Evolutionary conservation across 2,329 filamentous ascomycete genomes (phyloP), one percentile per base, ranked within the genome.

Genomic region (Aspergillus tamarii): DNA sequence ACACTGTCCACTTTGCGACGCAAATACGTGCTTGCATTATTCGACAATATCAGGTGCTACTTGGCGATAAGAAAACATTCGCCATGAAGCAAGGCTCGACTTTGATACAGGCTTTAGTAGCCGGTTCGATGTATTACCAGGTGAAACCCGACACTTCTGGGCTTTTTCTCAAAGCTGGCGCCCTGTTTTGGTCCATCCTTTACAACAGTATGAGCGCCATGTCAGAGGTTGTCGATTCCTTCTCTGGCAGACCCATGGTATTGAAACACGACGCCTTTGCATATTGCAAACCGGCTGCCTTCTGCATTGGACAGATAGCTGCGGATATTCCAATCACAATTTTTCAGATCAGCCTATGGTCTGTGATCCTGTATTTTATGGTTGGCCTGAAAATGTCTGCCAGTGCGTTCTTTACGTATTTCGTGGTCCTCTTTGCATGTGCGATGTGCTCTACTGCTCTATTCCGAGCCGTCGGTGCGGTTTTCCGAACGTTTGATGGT

Each of bases 111-210:
- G 87, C 88, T 0, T 75, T 91, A 3, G 85, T 91, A 48, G 81
- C 84, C 2, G 88, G 88, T 9, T 90, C 88, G 0, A 81, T 90
- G 4, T 91, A 91, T 76, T 91, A 91, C 76, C 82, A 88, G 55
- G 84, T 88, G 0, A 83, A 87, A 0, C 61, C 76, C n/a, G 85
- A 83, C 48, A 85, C 87, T 0, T 78, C 75, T 1, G 88, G 88
- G 2, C 76, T 91, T 1, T 91, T 90, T 73, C 73, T 84, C 66
- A 89, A 89, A 68, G 81, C 83, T 0, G 89, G 88, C 53, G 83
- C 87, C 0, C 76, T 89, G 8, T 91, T 91, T 80, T 84, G 90
- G 53, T 78, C 87, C 1, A 77, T 90, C 0, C 76, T 91, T 0
- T 88, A 84, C 73, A 88, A 89, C 68, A 78, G 81, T 59, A 77